Conservation (phyloP, 768 basidiomycete genomes). For the Auricularia auricula-judae region DNA sequence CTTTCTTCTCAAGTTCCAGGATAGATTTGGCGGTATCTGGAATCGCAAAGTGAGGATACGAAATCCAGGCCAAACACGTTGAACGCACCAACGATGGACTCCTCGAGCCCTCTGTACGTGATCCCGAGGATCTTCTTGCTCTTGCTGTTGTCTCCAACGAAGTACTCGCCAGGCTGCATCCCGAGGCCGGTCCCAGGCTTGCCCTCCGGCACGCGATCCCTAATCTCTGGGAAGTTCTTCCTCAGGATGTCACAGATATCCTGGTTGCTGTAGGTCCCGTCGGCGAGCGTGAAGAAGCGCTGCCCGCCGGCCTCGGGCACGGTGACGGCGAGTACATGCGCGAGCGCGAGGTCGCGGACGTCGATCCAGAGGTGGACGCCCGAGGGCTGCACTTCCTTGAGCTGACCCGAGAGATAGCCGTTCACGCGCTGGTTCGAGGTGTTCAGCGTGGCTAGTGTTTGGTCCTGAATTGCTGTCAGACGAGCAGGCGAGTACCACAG, state of each 20-base stretch:
- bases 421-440: background rate
- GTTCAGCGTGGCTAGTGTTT: background rate
- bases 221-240: conserved; percentile 1
- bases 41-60: background rate
- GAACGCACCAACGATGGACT: background rate
- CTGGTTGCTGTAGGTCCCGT: background rate
- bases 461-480: background rate
- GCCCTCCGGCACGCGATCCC: background rate
- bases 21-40: background rate
- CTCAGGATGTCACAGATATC: background rate
- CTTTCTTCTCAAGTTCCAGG: background rate
- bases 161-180: background rate
- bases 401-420: background rate
- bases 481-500: too few species aligned
- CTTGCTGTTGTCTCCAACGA: background rate
- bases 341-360: conserved; percentile 36
- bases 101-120: background rate
- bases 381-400: background rate
- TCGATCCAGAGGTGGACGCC: conserved; percentile 1
- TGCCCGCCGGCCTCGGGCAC: conserved; percentile 43
- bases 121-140: background rate
- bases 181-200: background rate
- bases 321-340: conserved; percentile 42
- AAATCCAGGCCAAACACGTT: background rate
- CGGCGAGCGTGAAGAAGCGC: conserved; percentile 38